phyloP scores from a whole-genome alignment of 192 early-diverging fungal species.

The Mortierella hygrophila region DNA sequence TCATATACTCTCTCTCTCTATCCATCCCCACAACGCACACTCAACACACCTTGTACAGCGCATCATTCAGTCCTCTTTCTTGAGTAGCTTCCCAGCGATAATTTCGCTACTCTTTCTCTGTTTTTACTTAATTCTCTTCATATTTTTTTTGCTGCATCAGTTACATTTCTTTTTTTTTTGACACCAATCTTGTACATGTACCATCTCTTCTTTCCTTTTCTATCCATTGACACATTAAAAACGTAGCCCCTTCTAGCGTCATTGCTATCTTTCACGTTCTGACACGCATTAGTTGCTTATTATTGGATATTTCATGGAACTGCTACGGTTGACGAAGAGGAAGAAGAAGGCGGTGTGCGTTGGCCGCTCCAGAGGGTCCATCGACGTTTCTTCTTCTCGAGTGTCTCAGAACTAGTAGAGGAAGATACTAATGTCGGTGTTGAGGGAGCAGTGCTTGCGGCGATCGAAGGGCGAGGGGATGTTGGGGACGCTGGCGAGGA shows the following conservation, averaged over 20 bases:
- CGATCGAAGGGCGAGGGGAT: background rate
- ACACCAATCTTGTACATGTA: slow-evolving; percentile 5
- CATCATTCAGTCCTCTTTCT: background rate
- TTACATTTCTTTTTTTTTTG: background rate
- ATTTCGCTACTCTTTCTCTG: background rate
- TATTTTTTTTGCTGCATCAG: background rate
- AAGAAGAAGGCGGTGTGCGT: background rate
- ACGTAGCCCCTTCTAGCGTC: no score
- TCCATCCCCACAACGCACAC: background rate
- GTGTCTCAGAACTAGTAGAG: background rate
- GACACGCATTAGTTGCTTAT: no score
- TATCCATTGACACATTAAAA: background rate
- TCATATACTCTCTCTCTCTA: background rate
- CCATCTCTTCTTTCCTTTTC: background rate
- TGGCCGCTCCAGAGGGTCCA: slow-evolving; percentile 43
- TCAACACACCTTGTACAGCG: background rate
- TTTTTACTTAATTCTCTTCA: background rate
- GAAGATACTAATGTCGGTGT: background rate
- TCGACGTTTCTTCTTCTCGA: slow-evolving; percentile 20
- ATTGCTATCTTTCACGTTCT: no score
- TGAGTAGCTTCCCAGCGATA: background rate
- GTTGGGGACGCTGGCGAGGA: slow-evolving; percentile 5
- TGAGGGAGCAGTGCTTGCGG: background rate
- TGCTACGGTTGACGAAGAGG: background rate
- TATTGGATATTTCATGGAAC: no score